phyloP scores from a whole-genome alignment of 2,329 filamentous ascomycete genomes.

The Arthrocladium fulminans region DNA sequence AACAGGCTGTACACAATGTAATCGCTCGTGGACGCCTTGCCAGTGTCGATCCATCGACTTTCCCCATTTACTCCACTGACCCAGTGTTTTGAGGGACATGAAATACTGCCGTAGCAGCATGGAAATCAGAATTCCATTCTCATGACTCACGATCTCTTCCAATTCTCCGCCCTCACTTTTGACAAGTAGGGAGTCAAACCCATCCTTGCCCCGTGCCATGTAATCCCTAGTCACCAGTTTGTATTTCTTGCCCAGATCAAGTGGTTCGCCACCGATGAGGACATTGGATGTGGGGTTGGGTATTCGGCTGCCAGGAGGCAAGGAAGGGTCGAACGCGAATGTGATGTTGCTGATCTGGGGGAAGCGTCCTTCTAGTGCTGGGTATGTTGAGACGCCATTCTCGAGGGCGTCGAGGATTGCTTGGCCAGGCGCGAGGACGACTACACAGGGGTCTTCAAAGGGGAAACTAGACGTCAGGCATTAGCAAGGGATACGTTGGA shows the following conservation, averaged over 20 bases:
- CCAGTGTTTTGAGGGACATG: slow-evolving; percentile 71
- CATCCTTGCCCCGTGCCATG: slow-evolving; percentile 82
- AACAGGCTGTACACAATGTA: slow-evolving; percentile 37
- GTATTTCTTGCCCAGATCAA: slow-evolving; percentile 59
- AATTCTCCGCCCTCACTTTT: slow-evolving; percentile 65
- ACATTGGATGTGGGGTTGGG: slow-evolving; percentile 36
- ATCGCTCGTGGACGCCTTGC: slow-evolving; percentile 52
- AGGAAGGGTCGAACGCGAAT: slow-evolving; percentile 61
- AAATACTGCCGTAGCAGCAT: slow-evolving; percentile 87
- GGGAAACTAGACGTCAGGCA: slow-evolving; percentile 52
- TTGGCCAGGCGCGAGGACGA: slow-evolving; percentile 61
- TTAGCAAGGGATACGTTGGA: slow-evolving; percentile 3
- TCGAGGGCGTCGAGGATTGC: slow-evolving; percentile 73
- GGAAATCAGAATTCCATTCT: slow-evolving; percentile 78
- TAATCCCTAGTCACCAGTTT: slow-evolving; percentile 73
- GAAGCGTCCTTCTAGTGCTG: slow-evolving; percentile 75
- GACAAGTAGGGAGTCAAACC: slow-evolving; percentile 67
- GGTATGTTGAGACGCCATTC: slow-evolving; percentile 71
- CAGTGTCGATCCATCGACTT: slow-evolving; percentile 56
- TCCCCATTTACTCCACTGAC: slow-evolving; percentile 67
- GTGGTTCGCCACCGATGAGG: slow-evolving; percentile 51
- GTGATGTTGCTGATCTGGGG: slow-evolving; percentile 78
- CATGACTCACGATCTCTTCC: slow-evolving; percentile 72
- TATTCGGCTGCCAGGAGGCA: slow-evolving; percentile 54
- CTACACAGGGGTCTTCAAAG: slow-evolving; percentile 81